Conservation (phyloP, 768 basidiomycete genomes). For the Clathrus columnatus region DNA sequence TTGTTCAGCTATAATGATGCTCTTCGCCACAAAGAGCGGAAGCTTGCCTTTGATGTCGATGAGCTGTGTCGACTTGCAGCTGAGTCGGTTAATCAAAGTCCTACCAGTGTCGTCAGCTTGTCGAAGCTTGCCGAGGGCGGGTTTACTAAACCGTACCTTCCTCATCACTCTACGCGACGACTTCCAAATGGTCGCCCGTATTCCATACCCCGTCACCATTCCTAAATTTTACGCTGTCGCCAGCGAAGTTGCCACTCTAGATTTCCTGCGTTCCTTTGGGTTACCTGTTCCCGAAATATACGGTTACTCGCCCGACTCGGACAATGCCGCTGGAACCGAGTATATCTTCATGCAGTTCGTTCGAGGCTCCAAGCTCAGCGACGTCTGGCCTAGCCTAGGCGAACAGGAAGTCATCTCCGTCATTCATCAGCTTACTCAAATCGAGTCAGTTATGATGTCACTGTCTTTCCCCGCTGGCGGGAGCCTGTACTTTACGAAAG, state of each 20-base stretch:
- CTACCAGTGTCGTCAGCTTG: slow-evolving; percentile 28
- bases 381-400: slow-evolving; percentile 32
- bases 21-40: slow-evolving; percentile 41
- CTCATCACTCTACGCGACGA: slow-evolving; percentile 20
- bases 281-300: slow-evolving; percentile 25
- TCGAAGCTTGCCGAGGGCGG: slow-evolving; percentile 37
- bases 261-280: slow-evolving; percentile 20
- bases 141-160: slow-evolving; percentile 25
- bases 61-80: slow-evolving; percentile 37
- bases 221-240: slow-evolving; percentile 23
- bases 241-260: slow-evolving; percentile 25
- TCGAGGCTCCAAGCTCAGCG: slow-evolving; percentile 30
- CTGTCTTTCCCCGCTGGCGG: slow-evolving; percentile 41
- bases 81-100: slow-evolving; percentile 29
- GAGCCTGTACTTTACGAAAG: slow-evolving; percentile 40
- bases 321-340: slow-evolving; percentile 22
- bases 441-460: slow-evolving; percentile 44
- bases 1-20: slow-evolving; percentile 17
- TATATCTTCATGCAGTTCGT: slow-evolving; percentile 27
- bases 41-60: slow-evolving; percentile 31
- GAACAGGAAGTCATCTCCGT: slow-evolving; percentile 33
- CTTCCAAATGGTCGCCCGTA: slow-evolving; percentile 22
- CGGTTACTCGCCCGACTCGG: slow-evolving; percentile 22
- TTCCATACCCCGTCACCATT: slow-evolving; percentile 19
- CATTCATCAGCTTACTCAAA: slow-evolving; percentile 35